These are phyloP conservation scores for Arxiozyma slooffiae DNA, from an alignment of 1,139 yeast species.

Conservation along the genomic window DNA sequence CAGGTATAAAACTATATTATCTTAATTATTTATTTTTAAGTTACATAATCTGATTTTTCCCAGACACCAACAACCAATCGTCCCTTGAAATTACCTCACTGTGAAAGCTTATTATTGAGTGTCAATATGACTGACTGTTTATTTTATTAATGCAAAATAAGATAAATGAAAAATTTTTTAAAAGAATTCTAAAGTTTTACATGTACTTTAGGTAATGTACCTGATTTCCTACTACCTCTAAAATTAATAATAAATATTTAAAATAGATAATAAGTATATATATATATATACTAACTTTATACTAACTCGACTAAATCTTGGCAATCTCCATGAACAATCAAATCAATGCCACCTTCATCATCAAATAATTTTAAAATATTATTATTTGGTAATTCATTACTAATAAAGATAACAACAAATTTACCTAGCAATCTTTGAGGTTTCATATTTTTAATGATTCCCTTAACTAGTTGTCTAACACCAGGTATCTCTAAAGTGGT, in stretches of 20 bases:
- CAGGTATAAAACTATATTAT: slow-evolving; percentile 17
- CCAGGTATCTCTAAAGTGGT: slow-evolving; percentile 84
- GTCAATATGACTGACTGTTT: too few relatives aligned
- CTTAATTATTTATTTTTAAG: slow-evolving; percentile 20
- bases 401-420: slow-evolving; percentile 51
- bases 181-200: slow-evolving; percentile 42
- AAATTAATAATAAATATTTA: slow-evolving; percentile 10
- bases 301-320: slow-evolving; percentile 32
- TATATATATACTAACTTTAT: neutral
- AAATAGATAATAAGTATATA: neutral
- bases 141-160: too few relatives aligned
- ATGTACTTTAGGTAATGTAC: slow-evolving; percentile 60
- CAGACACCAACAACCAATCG: too few relatives aligned
- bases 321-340: slow-evolving; percentile 52
- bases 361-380: slow-evolving; percentile 33
- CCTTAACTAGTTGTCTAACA: slow-evolving; percentile 63
- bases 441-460: slow-evolving; percentile 58
- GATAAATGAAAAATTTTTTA: slow-evolving; percentile 23
- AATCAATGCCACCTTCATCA: slow-evolving; percentile 45
- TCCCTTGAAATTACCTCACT: too few relatives aligned
- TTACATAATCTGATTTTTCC: slow-evolving; percentile 19
- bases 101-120: too few relatives aligned
- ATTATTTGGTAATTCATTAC: slow-evolving; percentile 44
- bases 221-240: slow-evolving; percentile 70
- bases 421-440: slow-evolving; percentile 43